Evolutionary conservation across 176 grass and related monocot species (phyloP), one percentile per base, ranked within the genome.

Genomic region (Musa itinerans): DNA sequence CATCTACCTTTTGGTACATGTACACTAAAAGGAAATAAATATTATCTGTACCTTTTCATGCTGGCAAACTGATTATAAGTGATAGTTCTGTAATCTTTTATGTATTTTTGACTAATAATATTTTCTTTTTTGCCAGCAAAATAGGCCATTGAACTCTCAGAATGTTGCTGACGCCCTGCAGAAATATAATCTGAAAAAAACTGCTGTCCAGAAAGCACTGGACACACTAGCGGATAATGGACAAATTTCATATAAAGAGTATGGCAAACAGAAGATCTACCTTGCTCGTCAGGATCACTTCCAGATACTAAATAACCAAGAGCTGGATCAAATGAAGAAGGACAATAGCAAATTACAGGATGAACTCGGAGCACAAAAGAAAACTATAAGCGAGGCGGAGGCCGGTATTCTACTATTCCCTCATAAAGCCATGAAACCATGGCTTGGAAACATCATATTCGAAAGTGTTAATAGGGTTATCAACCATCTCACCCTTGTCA

Each of bases 191-290:
- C 90, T 98, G 14, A 98, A 98, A 69, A 98, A 98, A 65, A 93
- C 95, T 62, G 86, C 86, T 34, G 90, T 98, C 65, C 95, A 98
- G 68, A 98, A 94, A 58, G 86, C 88, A 69, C 71, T 98, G 63
- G 90, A 98, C 82, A 75, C 86, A 80, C 85, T 98, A 55, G 83
- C 86, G 71, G 95, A 94, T 72, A 81, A 78, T 85, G 86, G 80
- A 63, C 90, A 98, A 73, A 98, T 98, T 76, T 93, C 95, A 69
- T 97, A 93, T 84, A 97, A 98, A 80, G 90, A 99, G 81, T 99
- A 99, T 81, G 95, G 90, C 19, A 99, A 99, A 73, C 90, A 99
- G 78, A 99, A 94, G 81, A 88, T 99, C 67, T 99, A 99, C 71
- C 73, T 99, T 83, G 88, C 90, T 79, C 89, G 90, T 73, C 95